phyloP scores from a whole-genome alignment of 768 basidiomycete species.

The Mycena alexandri region DNA sequence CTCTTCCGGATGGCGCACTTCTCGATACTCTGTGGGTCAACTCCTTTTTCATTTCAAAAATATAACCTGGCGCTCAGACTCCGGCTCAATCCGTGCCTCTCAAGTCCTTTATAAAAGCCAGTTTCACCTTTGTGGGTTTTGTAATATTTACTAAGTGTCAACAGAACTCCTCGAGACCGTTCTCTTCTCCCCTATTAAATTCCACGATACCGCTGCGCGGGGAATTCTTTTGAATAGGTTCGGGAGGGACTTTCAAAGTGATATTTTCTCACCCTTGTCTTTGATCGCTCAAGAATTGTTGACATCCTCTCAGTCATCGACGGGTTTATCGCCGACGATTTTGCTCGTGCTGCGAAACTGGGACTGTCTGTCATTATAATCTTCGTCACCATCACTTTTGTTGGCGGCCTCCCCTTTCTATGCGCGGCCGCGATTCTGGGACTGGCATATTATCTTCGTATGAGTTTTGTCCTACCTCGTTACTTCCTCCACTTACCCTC shows the following conservation, averaged over 20 bases:
- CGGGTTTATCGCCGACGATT: constrained; percentile 84
- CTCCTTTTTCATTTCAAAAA: background rate
- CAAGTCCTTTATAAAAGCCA: constrained; percentile 80
- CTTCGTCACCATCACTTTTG: constrained; percentile 75
- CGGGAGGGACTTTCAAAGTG: constrained; percentile 89
- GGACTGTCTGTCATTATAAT: constrained; percentile 57
- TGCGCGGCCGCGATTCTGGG: constrained; percentile 69
- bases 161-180: constrained; percentile 79
- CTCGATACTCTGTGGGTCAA: constrained; percentile 74
- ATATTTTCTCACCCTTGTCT: constrained; percentile 26
- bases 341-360: constrained; percentile 42
- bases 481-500: background rate
- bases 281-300: constrained; percentile 37
- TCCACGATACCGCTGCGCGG: constrained; percentile 92
- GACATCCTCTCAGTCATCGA: constrained; percentile 70
- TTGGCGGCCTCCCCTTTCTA: constrained; percentile 84
- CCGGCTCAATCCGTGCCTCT: constrained; percentile 84
- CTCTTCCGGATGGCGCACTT: constrained; percentile 57
- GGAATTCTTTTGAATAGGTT: constrained; percentile 87
- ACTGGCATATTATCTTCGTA: constrained; percentile 77
- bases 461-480: constrained; percentile 36
- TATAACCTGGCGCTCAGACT: constrained; percentile 53
- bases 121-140: constrained; percentile 46
- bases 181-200: constrained; percentile 88
- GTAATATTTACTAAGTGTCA: constrained; percentile 4